These are phyloP conservation scores for Drosera spatulata DNA, from an alignment of 179 eudicot genomes.

Conservation along the genomic window DNA sequence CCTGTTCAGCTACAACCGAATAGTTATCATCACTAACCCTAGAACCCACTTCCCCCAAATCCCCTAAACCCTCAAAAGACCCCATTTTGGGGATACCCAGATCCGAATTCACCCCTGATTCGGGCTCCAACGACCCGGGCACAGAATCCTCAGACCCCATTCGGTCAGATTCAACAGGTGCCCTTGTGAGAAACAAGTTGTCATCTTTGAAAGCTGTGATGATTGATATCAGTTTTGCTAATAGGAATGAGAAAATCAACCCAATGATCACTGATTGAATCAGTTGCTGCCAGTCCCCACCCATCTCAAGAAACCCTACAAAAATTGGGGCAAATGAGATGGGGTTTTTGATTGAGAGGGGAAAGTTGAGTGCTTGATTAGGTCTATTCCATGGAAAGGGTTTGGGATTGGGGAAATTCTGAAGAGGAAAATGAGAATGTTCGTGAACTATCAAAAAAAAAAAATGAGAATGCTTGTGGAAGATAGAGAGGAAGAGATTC, in stretches of 20 bases:
- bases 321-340: too few species aligned
- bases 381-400: too few species aligned
- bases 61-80: constrained; percentile 3
- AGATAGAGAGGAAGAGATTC: too few species aligned
- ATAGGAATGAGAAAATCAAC: constrained; percentile 56
- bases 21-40: constrained; percentile 30
- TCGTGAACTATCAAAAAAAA: too few species aligned
- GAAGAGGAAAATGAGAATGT: too few species aligned
- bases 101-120: constrained; percentile 6
- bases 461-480: too few species aligned
- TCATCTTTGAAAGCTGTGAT: constrained; percentile 59
- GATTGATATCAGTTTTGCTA: constrained; percentile 71
- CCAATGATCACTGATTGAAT: constrained; percentile 57
- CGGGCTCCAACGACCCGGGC: constrained; percentile 9
- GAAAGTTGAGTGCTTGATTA: too few species aligned
- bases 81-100: neutral
- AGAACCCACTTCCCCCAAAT: constrained; percentile 20
- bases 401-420: too few species aligned
- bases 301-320: too few species aligned
- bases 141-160: constrained; percentile 3
- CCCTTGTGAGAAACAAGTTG: constrained; percentile 26
- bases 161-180: constrained; percentile 1
- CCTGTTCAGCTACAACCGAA: constrained; percentile 18
- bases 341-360: too few species aligned
- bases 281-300: constrained; percentile 51